Evolutionary conservation across 2,329 filamentous ascomycete genomes (phyloP).

Genomic region (Leptographium lundbergii): DNA sequence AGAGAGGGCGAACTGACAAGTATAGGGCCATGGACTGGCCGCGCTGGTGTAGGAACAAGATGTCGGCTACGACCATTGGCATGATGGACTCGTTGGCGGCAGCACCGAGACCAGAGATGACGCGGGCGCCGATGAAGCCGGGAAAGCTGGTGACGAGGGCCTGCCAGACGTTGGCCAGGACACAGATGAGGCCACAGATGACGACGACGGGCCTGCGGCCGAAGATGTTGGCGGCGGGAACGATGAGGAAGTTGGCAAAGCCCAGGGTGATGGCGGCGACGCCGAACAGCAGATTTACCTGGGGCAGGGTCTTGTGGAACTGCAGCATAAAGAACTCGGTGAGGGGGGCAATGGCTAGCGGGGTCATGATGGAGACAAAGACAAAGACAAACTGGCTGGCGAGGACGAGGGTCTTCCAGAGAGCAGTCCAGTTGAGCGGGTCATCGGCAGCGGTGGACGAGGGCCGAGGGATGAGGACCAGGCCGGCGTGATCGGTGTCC

Average conservation of each 20-base stretch:
- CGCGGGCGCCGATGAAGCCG: constrained; percentile 50
- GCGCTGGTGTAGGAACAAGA: constrained; percentile 44
- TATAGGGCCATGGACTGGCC: constrained; percentile 37
- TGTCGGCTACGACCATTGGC: constrained; percentile 44
- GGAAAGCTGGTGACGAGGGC: constrained; percentile 42
- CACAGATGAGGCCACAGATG: constrained; percentile 23
- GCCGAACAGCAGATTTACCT: constrained; percentile 22
- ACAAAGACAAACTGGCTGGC: constrained; percentile 21
- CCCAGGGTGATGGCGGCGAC: constrained; percentile 20
- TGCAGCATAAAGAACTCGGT: constrained; percentile 21
- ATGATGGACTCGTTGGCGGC: constrained; percentile 49
- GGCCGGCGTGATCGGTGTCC: background rate
- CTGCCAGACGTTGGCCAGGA: constrained; percentile 32
- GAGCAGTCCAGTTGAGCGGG: constrained; percentile 18
- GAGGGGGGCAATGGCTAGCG: constrained; percentile 22
- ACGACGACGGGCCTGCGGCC: constrained; percentile 21
- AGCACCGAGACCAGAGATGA: constrained; percentile 48
- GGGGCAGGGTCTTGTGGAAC: constrained; percentile 19
- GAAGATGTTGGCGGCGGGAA: constrained; percentile 19
- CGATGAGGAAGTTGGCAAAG: constrained; percentile 22
- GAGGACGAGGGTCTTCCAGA: constrained; percentile 20
- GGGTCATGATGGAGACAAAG: constrained; percentile 22
- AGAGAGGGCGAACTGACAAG: constrained; percentile 2
- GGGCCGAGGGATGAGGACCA: constrained; percentile 1
- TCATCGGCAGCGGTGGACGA: background rate